phyloP scores from a whole-genome alignment of 495 filamentous ascomycete genomes.

The Apiosordaria backusii region DNA sequence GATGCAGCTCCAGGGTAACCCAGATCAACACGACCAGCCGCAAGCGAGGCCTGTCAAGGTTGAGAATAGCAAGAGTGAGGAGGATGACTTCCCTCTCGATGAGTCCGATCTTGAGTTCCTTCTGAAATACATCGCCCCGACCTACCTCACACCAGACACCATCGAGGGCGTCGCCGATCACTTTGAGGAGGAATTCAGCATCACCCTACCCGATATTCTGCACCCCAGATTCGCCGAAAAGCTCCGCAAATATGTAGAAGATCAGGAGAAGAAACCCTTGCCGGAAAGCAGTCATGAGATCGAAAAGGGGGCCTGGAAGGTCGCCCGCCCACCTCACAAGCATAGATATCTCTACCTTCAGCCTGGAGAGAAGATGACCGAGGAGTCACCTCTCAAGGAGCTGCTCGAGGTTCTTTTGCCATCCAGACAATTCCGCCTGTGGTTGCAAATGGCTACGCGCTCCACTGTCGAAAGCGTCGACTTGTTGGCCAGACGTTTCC shows the following conservation, averaged over 20 bases:
- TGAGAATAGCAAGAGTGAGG: constrained; percentile 44
- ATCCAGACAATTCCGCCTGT: constrained; percentile 82
- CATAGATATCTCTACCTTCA: constrained; percentile 86
- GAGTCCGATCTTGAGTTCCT: constrained; percentile 80
- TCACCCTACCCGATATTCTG: constrained; percentile 74
- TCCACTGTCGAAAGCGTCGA: constrained; percentile 62
- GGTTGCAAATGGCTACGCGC: constrained; percentile 78
- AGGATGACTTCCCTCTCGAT: constrained; percentile 52
- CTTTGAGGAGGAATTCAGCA: constrained; percentile 77
- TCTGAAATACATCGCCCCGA: constrained; percentile 80
- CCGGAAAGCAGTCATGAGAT: constrained; percentile 52
- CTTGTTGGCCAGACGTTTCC: constrained; percentile 76
- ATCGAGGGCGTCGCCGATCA: constrained; percentile 73
- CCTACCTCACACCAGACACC: constrained; percentile 91
- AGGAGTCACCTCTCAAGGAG: constrained; percentile 62
- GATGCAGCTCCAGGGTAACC: constrained; percentile 85
- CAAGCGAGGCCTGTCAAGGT: constrained; percentile 56
- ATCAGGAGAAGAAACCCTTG: constrained; percentile 53
- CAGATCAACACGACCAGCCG: constrained; percentile 80
- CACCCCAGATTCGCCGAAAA: constrained; percentile 67
- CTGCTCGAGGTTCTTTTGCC: constrained; percentile 76
- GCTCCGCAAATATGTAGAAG: constrained; percentile 64
- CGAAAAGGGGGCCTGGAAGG: constrained; percentile 61
- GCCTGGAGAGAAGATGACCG: constrained; percentile 23
- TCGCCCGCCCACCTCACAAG: constrained; percentile 89